Evolutionary conservation across 805 yeast species (phyloP), one percentile per base, ranked within the genome.

Genomic region (Suhomyces xylopsoci): DNA sequence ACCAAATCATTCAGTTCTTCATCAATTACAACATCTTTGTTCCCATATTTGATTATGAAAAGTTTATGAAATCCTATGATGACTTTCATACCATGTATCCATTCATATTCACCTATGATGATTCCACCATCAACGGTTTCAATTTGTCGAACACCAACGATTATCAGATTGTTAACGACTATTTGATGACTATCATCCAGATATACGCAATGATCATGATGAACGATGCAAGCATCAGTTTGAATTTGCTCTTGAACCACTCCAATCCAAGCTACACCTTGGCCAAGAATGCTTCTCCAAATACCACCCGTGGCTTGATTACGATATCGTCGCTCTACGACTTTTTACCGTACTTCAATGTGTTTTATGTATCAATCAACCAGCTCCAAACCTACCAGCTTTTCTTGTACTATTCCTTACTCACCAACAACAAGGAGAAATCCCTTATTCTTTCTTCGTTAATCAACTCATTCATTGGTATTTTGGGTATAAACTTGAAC

Each of bases 11-110:
- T 59, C 73, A 79, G 41, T 81, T 71, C 61, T 81, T 81, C 59
- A 68, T 80, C 54, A 77, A 80, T 61, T 79, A 78, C 62, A 81
- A 81, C 65, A 74, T 77, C 20, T 73, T 81, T 53, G 73, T 81
- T 24, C 85, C 85, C 3, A 77, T 81, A 7, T 74, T 81, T 55
- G 85, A 81, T 58, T 81, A 78, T 57, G 79, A 76, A 46, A 66
- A 72, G 36, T 81, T 81, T 56, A 81, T 81, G 76, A 77, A 76
- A 58, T 75, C 77, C 48, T 81, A 81, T 46, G 77, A 74, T 45
- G 77, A 73, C 7, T 73, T 76, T 54, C 80, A 76, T 54, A 74
- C 78, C 7, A 73, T 74, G 79, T 75, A 74, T 51, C 80, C 80
- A 7, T 75, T 75, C 51, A 75, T 75, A 62, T 75, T 75, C 59